Base-by-base conservation (phyloP, 2,329 filamentous ascomycete species). In the Orbilia quercus region DNA sequence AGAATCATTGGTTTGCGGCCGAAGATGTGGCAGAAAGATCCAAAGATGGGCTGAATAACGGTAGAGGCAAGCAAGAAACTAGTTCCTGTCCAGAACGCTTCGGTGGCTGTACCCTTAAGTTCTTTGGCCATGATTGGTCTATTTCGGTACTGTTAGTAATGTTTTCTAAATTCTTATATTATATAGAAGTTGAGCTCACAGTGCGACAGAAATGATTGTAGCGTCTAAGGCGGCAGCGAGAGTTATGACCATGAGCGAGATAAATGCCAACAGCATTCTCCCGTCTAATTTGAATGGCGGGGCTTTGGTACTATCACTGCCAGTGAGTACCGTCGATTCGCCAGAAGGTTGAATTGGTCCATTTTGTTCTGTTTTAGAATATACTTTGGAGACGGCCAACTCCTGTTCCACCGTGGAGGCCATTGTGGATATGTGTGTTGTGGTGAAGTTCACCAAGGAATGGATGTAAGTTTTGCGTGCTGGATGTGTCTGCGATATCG, bases 21-120 rank as follows among this genome's bases (percentile, higher is more conserved):
- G 63, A 83, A 82, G 12, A 81, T 80, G 71, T 82, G 78, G 45
- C 80, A 81, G 40, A 83, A 77, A 1, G 80, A 79, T 23, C 76
- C 81, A 78, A 80, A 78, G 72, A 81, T 80, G 42, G 86, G 87
- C 76, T 88, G 85, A 44, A 86, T 83, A 28, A 88, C 84, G 0
- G 89, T 87, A 64, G 85, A 87, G 1, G 88, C 86, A 3, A 91
- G 83, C 2, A 91, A 82, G 75, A 90, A 91, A 14, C 87, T 87
- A 2, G 89, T 91, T 1, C 89, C 89, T 11, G 87, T 85, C 89
- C 89, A 91, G 77, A 91, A 91, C 0, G 88, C 87, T 79, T 90
- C 83, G 31, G 87, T 84, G 1, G 85, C 85, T 0, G 82, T 83
- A 45, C 85, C 85, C 25, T 82, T 75, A 5, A 88, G 81, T 18